Conservation (phyloP, 805 yeast genomes). For the Candida rishiriensis region DNA sequence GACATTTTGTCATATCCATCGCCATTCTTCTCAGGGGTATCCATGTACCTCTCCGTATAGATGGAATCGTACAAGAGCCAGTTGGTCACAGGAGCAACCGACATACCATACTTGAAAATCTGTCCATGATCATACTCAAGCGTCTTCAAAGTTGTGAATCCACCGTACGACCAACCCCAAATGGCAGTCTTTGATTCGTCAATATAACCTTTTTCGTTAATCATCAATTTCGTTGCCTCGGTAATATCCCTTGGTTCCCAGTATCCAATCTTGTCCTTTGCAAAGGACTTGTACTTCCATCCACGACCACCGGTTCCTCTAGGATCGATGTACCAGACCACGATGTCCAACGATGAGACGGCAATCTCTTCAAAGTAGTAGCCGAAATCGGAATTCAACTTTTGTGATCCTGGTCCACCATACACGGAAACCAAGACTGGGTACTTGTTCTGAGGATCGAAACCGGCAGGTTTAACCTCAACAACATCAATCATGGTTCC, state of each 20-base stretch:
- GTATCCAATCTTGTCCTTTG: conserved; percentile 54
- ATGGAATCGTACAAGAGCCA: conserved; percentile 91
- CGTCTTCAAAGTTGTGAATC: conserved; percentile 85
- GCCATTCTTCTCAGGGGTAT: conserved; percentile 64
- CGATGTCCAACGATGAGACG: conserved; percentile 51
- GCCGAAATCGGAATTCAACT: conserved; percentile 41
- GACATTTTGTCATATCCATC: conserved; percentile 42
- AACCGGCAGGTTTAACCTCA: conserved; percentile 59
- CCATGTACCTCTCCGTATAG: conserved; percentile 94
- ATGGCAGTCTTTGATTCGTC: conserved; percentile 62
- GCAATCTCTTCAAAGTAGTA: conserved; percentile 58
- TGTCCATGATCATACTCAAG: conserved; percentile 74
- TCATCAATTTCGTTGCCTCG: conserved; percentile 45
- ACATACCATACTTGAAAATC: conserved; percentile 81
- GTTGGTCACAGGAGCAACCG: conserved; percentile 97
- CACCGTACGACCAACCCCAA: conserved; percentile 99
- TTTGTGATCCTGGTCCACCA: conserved; percentile 80
- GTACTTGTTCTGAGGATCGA: conserved; percentile 41
- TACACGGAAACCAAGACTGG: conserved; percentile 67
- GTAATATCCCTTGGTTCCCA: conserved; percentile 76
- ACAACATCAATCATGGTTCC: conserved; percentile 45
- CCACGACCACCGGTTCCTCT: conserved; percentile 81
- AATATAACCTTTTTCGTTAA: conserved; percentile 41
- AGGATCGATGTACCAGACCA: conserved; percentile 69
- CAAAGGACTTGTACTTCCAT: conserved; percentile 59